phyloP scores from a whole-genome alignment of 345 rosid genomes.

The Salix exigua region DNA sequence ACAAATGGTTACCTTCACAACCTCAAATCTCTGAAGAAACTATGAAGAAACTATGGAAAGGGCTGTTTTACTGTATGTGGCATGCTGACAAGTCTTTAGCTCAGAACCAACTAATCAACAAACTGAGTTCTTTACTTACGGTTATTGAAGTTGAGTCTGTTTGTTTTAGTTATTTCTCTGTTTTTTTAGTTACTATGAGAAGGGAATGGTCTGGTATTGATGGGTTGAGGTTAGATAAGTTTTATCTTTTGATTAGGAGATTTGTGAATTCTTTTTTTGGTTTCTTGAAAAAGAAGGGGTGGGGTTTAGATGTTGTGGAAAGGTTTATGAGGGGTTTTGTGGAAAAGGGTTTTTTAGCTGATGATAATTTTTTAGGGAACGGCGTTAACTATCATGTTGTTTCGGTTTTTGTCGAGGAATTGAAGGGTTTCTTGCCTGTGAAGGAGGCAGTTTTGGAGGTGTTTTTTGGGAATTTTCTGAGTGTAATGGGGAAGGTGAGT shows the following conservation, averaged over 20 bases:
- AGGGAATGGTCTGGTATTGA: slow-evolving; percentile 96
- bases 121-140: slow-evolving; percentile 51
- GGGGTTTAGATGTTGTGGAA: slow-evolving; percentile 58
- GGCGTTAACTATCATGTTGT: slow-evolving; percentile 87
- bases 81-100: slow-evolving; percentile 74
- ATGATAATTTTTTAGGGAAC: slow-evolving; percentile 54
- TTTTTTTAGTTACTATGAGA: slow-evolving; percentile 81
- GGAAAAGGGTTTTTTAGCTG: slow-evolving; percentile 45
- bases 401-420: slow-evolving; percentile 67
- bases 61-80: slow-evolving; percentile 96
- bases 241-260: slow-evolving; percentile 74
- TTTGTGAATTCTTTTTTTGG: slow-evolving; percentile 50
- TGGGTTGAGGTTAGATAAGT: slow-evolving; percentile 76
- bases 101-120: slow-evolving; percentile 63
- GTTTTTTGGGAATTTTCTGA: slow-evolving; percentile 45
- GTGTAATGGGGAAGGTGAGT: slow-evolving; percentile 45
- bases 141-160: neutral
- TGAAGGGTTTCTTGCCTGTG: slow-evolving; percentile 62
- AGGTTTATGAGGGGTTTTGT: slow-evolving; percentile 46
- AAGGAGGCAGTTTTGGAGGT: slow-evolving; percentile 44
- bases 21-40: slow-evolving; percentile 57
- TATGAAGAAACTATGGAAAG: slow-evolving; percentile 92
- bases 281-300: slow-evolving; percentile 42
- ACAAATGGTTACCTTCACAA: slow-evolving; percentile 71
- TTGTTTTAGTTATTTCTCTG: slow-evolving; percentile 45